Conservation (phyloP, 768 basidiomycete genomes). For the Agrocybe pediades region DNA sequence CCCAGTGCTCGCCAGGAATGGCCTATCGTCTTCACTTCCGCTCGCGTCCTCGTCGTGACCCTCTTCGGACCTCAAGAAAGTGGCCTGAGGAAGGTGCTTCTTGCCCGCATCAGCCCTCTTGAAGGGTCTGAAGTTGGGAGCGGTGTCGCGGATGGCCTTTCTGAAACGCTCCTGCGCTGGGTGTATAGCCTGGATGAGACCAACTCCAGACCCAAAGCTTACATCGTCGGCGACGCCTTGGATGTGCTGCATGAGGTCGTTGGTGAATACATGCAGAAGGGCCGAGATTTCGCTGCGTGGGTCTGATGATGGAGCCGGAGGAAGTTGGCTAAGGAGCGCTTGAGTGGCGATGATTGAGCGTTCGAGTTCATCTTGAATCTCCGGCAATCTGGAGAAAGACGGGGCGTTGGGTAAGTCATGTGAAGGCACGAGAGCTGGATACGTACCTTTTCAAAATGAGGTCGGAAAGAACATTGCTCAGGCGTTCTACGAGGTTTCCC, state of each 20-base stretch:
- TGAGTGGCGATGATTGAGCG: slow-evolving; percentile 43
- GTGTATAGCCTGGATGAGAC: slow-evolving; percentile 58
- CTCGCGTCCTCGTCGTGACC: slow-evolving; percentile 12
- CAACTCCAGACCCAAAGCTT: slow-evolving; percentile 24
- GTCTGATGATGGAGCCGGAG: slow-evolving; percentile 55
- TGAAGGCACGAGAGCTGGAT: slow-evolving; percentile 7
- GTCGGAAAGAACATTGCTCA: slow-evolving; percentile 64
- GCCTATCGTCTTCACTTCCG: slow-evolving; percentile 8
- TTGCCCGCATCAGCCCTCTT: slow-evolving; percentile 15
- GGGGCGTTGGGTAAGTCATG: background rate
- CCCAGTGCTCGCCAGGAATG: background rate
- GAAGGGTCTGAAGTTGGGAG: slow-evolving; percentile 61
- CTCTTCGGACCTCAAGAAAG: slow-evolving; percentile 22
- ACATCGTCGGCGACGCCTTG: slow-evolving; percentile 51
- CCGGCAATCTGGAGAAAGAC: slow-evolving; percentile 52
- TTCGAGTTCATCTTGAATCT: slow-evolving; percentile 61
- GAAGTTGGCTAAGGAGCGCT: slow-evolving; percentile 31
- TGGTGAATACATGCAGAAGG: slow-evolving; percentile 47
- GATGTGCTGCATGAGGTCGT: slow-evolving; percentile 44
- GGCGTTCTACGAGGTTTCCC: slow-evolving; percentile 49
- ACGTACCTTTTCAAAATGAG: slow-evolving; percentile 61
- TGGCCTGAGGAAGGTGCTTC: slow-evolving; percentile 16
- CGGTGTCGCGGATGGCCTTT: slow-evolving; percentile 46
- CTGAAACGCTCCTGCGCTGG: slow-evolving; percentile 51
- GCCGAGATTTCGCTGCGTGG: slow-evolving; percentile 58